Base-by-base conservation (phyloP, 75 land plant species). In the Chamaecyparis obtusa region DNA sequence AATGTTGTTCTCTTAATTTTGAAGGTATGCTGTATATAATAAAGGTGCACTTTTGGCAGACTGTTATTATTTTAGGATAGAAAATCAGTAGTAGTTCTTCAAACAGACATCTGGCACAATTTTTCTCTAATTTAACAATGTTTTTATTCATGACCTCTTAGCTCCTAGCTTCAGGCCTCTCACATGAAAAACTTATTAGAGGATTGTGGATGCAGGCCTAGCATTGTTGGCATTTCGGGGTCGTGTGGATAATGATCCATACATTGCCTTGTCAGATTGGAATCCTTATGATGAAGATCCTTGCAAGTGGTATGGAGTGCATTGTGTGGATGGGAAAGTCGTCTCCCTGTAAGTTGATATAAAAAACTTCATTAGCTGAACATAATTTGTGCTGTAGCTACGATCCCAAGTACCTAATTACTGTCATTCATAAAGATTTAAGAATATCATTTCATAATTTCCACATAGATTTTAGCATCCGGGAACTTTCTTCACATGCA, bases 251-350 rank as follows among this genome's bases (percentile, higher is more conserved):
- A 67, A 0, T 71, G 95, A 95, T 90, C 95, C 96, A 27, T 85
- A 86, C 84, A 92, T 83, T 8, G 93, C 86, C 24, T 74, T 94
- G 80, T 78, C 86, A 9, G 88, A 90, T 89, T 95, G 96, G 96
- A 90, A 91, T 83, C 86, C 87, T 1, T 76, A 85, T 86, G 95
- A 94, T 35, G n/a, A 54, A n/a, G 72, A 88, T 87, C 94, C 96
- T 15, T 95, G 96, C 88, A 86, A 60, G 78, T 95, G 96, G 96
- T 84, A 55, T n/a, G 94, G 96, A 19, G 93, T 95, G 48, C 84
- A 83, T 79, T 95, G 96, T 80, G 46, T 75, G 30, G 86, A 89
- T 64, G 90, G 91, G 79, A 84, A 90, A 87, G 92, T 94, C 74
- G 86, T 85, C 8, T 90, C 43, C 24, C 69, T 95, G 95, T 93